phyloP scores from a whole-genome alignment of 129 eudicot genomes.

The Flaveria robusta region DNA sequence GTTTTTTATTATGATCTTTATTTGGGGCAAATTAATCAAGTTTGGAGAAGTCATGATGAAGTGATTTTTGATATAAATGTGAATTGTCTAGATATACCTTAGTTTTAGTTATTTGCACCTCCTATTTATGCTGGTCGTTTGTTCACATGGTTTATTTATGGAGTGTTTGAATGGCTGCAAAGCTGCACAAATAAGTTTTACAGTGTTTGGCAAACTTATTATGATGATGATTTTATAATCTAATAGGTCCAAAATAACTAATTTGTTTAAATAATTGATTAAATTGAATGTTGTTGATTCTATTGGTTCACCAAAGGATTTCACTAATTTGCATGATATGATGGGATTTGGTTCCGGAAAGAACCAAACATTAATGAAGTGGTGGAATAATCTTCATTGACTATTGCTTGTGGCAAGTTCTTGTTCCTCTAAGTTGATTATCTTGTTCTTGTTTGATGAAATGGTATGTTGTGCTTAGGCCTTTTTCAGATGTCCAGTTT shows the following conservation, averaged over 20 bases:
- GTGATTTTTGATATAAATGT: background rate
- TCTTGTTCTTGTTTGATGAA: background rate
- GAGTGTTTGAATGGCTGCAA: background rate
- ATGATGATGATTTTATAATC: background rate
- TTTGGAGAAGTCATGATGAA: background rate
- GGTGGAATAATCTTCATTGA: background rate
- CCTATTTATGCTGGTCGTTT: background rate
- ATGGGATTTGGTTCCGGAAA: background rate
- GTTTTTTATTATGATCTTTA: background rate
- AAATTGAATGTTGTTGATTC: background rate
- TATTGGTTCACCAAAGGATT: too few relatives aligned
- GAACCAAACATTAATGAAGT: background rate
- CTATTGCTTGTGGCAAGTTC: background rate
- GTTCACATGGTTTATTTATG: background rate
- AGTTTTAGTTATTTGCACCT: too few relatives aligned
- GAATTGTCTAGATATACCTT: background rate
- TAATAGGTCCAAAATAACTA: background rate
- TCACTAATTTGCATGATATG: background rate
- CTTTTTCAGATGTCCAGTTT: background rate
- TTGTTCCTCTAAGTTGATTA: background rate
- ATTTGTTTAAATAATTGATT: background rate
- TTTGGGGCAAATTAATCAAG: background rate
- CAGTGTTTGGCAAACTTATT: background rate
- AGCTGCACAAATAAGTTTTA: background rate
- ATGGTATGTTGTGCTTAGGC: background rate